A percentile compares a stretch with the other conserved stretches of the same genome.
Evolutionary conservation across 2,329 filamentous ascomycete species (phyloP).

Genomic region (Chaetomium olivaceum): DNA sequence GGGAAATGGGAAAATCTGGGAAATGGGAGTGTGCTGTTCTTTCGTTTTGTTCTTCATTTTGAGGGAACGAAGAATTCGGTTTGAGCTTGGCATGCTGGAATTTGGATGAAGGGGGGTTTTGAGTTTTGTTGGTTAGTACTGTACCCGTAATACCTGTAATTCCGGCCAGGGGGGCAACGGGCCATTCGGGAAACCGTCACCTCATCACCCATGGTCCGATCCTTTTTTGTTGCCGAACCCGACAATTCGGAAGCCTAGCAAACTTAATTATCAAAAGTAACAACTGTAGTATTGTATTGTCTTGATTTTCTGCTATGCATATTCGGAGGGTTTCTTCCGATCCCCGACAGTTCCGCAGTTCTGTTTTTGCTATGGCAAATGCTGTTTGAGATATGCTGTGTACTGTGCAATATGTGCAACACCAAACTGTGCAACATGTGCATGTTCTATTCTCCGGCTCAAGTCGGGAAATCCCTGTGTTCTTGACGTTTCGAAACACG

Average conservation of each 20-base stretch:
- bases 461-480: neutral
- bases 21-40: neutral
- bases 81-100: neutral
- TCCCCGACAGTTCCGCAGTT: neutral
- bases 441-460: neutral
- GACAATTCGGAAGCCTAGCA: neutral
- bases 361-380: neutral
- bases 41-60: neutral
- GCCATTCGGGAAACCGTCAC: neutral
- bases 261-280: neutral
- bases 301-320: neutral
- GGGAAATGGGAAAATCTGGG: neutral
- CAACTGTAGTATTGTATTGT: neutral
- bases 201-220: neutral
- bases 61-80: neutral
- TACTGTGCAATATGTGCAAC: neutral
- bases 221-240: neutral
- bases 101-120: neutral
- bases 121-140: neutral
- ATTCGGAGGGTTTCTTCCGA: neutral
- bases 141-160: too few relatives aligned
- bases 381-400: neutral
- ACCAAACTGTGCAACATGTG: neutral
- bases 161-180: neutral
- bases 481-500: constrained; percentile 6